These are phyloP conservation scores for Aspergillus sp. DNA, from an alignment of 2,329 filamentous ascomycete species.

Conservation along the genomic window DNA sequence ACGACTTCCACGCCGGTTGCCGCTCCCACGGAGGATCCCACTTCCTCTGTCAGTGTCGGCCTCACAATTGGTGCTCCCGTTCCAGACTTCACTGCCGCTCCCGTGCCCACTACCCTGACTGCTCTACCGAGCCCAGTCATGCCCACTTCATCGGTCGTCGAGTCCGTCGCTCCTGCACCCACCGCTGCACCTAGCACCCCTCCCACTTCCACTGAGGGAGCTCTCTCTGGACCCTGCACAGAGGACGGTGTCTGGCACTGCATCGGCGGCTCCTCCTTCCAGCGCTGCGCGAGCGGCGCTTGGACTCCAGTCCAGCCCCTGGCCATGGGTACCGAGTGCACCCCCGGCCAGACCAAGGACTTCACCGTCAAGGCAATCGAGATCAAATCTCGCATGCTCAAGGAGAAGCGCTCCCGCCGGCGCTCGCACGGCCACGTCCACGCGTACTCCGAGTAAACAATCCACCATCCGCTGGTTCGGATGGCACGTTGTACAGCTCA, in stretches of 20 bases:
- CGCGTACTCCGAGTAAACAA: constrained; percentile 32
- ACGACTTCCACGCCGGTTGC: constrained; percentile 8
- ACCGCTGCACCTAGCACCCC: constrained; percentile 5
- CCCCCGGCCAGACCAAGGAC: constrained; percentile 36
- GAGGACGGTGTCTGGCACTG: constrained; percentile 65
- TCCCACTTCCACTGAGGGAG: constrained; percentile 32
- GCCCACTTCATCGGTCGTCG: constrained; percentile 7
- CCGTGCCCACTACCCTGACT: constrained; percentile 23
- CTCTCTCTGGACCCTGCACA: constrained; percentile 52
- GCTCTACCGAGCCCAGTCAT: neutral
- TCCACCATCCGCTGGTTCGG: constrained; percentile 25
- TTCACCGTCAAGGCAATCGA: constrained; percentile 31
- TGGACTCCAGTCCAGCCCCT: constrained; percentile 58
- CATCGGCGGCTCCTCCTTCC: constrained; percentile 60
- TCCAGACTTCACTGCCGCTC: constrained; percentile 1
- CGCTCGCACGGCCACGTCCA: constrained; percentile 29
- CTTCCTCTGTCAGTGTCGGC: constrained; percentile 3
- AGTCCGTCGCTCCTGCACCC: constrained; percentile 3
- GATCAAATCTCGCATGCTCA: constrained; percentile 32
- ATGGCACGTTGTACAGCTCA: neutral
- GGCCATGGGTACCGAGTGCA: constrained; percentile 61
- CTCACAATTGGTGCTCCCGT: neutral
- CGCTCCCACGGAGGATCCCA: constrained; percentile 11
- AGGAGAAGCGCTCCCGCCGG: constrained; percentile 36
- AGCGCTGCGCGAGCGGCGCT: constrained; percentile 64